Evolutionary conservation across 805 yeast species (phyloP), one percentile per base, ranked within the genome.

Genomic region (Teunomyces kruisii): DNA sequence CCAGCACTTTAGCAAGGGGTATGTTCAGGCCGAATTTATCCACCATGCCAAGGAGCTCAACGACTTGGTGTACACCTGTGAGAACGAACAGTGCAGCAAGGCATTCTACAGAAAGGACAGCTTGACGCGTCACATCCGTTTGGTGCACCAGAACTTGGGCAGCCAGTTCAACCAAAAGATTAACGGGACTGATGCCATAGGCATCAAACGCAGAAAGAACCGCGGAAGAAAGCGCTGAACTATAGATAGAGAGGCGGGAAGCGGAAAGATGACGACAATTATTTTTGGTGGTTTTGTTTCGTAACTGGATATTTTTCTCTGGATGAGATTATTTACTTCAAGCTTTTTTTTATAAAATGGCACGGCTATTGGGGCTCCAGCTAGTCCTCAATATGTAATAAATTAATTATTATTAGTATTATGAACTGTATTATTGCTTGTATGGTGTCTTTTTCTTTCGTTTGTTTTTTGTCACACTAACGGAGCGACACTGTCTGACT

Each of bases 1-100:
- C 10, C 51, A 52, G 13, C 71, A 66, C 45, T 59, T 60, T 32
- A 45, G 53, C 26, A 52, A 53, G 30, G 59, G 59, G 10, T 44
- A 43, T 30, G 46, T 54, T 5, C 19, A 31, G 30, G 38, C 42
- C 4, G 51, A 41, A 29, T 47, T 36, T 19, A 9, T 14, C 12
- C 12, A 35, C 32, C 41, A 50, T 33, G 28, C 46, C 10, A 17
- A 17, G n/a, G 40, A 40, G 19, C 31, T 46, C 4, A 37, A 36
- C 13, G 16, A 16, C 7, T 41, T 42, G 9, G 39, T 52, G 7
- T 50, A 48, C 32, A 41, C 40, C 9, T 52, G 56, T 28, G 45
- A 42, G 19, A 33, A 50, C n/a, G 35, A 22, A 6, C 44, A 42
- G 10, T 52, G 56, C 38, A 38, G 43, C 16, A 52, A 52, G 32